A percentile compares a stretch with the other conserved stretches of the same genome.
These are phyloP conservation scores for Gremmenia infestans DNA, from an alignment of 2,329 filamentous ascomycete genomes.

Conservation along the genomic window DNA sequence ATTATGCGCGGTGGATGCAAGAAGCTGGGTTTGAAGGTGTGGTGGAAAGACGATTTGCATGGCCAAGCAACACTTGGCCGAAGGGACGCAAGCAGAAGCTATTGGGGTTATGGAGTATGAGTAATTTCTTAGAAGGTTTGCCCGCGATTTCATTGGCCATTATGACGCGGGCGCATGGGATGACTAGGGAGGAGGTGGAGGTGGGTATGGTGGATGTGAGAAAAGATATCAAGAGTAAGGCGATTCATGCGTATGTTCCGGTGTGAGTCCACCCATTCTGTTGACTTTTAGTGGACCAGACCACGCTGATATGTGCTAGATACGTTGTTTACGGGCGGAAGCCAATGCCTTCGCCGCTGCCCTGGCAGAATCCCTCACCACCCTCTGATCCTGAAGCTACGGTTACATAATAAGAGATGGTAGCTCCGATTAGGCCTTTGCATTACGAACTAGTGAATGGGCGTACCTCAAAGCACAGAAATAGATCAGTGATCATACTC, in stretches of 20 bases:
- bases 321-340: constrained; percentile 10
- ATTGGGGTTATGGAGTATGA: constrained; percentile 34
- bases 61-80: constrained; percentile 49
- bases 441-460: neutral
- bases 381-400: neutral
- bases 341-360: neutral
- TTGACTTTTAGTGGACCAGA: neutral
- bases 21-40: constrained; percentile 52
- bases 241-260: constrained; percentile 34
- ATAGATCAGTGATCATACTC: too few species aligned
- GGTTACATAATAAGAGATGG: neutral
- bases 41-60: constrained; percentile 41
- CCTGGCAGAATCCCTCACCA: neutral
- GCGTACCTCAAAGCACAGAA: neutral
- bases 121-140: constrained; percentile 20
- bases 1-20: constrained; percentile 36
- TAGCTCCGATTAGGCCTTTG: neutral
- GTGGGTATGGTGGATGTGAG: constrained; percentile 35
- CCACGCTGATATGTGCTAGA: neutral
- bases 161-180: constrained; percentile 36
- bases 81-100: constrained; percentile 47
- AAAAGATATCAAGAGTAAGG: constrained; percentile 33
- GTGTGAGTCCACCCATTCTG: constrained; percentile 17
- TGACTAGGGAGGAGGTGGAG: constrained; percentile 35
- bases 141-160: constrained; percentile 29